Base-by-base conservation (phyloP, 345 rosid genomes). In the Aquilaria malaccensis region DNA sequence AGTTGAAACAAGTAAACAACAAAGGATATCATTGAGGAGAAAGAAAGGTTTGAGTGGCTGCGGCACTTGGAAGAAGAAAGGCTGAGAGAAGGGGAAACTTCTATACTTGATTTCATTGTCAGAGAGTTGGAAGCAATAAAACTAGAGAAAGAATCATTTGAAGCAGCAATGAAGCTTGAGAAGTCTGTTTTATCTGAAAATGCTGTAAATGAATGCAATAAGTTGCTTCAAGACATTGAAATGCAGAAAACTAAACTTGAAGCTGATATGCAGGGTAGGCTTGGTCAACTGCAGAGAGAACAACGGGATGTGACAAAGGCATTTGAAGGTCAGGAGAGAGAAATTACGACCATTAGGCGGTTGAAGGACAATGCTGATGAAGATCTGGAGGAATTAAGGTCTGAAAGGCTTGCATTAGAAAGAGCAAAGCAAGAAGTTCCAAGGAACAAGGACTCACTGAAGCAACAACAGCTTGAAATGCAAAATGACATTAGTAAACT, bases 141-240 rank as follows among this genome's bases (percentile, higher is more conserved):
- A 69, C 55, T 77, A 71, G 84, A 84, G 77, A 88, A 81, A 72
- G 88, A 88, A 76, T 80, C 81, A 50, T 76, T 87, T 70, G 87
- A 80, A 72, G 81, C 81, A 9, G 77, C 63, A 74, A 83, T 74
- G 81, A 83, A 64, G 70, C 85, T 79, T 52, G 93, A 89, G 60
- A 78, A 79, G 62, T 68, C 76, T 50, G 70, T 66, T 56, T 72
- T 87, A 67, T 80, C 71, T 58, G 84, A 85, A 64, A 80, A 76
- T 41, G 72, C 77, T 30, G 62, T 78, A 72, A 74, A 68, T 61
- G 88, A 81, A 68, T 80, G 70, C 33, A 81, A 64, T 58, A 79
- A 72, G 78, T 61, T 81, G 77, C 63, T 83, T 62, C 81, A 80
- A 47, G 91, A 84, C 53, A 79, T 84, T 65, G 89, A 84, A 62